Percentiles rank a stretch among this genome's conserved stretches.
Conservation (phyloP, 139 green algal species). For the Chlamydomonas sphaeroides region DNA sequence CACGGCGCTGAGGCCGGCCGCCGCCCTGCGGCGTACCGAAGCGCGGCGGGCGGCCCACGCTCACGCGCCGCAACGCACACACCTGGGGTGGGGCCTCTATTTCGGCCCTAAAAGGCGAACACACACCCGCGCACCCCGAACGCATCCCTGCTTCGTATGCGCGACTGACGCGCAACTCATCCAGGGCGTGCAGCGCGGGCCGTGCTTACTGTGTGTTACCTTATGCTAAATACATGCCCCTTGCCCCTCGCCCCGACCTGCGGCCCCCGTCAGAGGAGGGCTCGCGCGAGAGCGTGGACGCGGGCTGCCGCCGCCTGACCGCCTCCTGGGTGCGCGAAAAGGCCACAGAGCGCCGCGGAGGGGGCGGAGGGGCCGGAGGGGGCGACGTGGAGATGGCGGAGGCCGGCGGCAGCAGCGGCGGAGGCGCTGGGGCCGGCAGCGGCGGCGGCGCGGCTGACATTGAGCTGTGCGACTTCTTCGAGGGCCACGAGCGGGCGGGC, state of each 20-base stretch:
- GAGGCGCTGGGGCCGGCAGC: not conserved
- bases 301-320: conserved; percentile 91
- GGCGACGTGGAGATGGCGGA: not conserved
- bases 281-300: conserved; percentile 93
- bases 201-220: too few relatives aligned
- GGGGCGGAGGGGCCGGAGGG: not conserved
- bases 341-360: conserved; percentile 33
- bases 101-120: too few relatives aligned
- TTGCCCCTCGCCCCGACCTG: not conserved
- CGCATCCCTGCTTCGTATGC: too few relatives aligned
- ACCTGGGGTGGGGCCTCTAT: too few relatives aligned
- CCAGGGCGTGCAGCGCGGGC: too few relatives aligned
- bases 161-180: too few relatives aligned
- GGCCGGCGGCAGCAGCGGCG: not conserved
- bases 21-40: too few relatives aligned
- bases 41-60: too few relatives aligned
- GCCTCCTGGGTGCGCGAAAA: conserved; percentile 93
- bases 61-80: too few relatives aligned
- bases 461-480: conserved; percentile 88
- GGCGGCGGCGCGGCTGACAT: conserved; percentile 50
- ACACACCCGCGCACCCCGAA: too few relatives aligned
- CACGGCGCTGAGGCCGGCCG: too few relatives aligned
- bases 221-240: too few relatives aligned
- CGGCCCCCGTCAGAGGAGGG: conserved; percentile 75
- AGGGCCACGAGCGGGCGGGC: conserved; percentile 80